Evolutionary conservation across 139 green algal genomes (phyloP).

Genomic region (Cymbomonas tetramitiformis): DNA sequence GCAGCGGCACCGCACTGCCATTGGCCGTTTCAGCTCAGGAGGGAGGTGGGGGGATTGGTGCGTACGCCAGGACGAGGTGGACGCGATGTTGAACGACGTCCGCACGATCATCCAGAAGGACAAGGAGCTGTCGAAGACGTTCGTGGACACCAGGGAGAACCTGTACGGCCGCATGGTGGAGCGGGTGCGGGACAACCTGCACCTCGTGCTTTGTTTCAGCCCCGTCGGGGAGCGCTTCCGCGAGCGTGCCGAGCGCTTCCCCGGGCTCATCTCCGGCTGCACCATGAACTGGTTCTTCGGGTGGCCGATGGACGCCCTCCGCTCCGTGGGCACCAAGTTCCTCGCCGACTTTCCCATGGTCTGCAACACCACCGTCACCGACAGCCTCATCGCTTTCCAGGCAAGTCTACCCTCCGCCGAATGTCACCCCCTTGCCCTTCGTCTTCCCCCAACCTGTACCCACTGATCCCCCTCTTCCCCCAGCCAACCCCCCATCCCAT

Average conservation of each 20-base stretch:
- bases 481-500: too few species aligned
- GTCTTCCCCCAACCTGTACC: too few species aligned
- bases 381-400: too few species aligned
- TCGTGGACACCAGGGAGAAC: slow-evolving; percentile 46
- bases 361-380: too few species aligned
- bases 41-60: too few species aligned
- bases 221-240: slow-evolving; percentile 56
- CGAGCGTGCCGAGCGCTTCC: slow-evolving; percentile 65
- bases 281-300: slow-evolving; percentile 81
- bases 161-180: slow-evolving; percentile 55
- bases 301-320: slow-evolving; percentile 66
- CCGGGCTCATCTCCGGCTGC: slow-evolving; percentile 72
- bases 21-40: too few species aligned
- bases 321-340: slow-evolving; percentile 55
- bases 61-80: too few species aligned
- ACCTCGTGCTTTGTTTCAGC: slow-evolving; percentile 64
- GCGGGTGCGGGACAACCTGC: slow-evolving; percentile 61
- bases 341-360: slow-evolving; percentile 45
- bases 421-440: too few species aligned
- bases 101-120: slow-evolving; percentile 32
- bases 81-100: slow-evolving; percentile 59
- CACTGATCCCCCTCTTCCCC: too few species aligned
- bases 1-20: too few species aligned
- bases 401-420: too few species aligned
- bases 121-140: slow-evolving; percentile 35